Evolutionary conservation across 306 rosid genomes (phyloP).

Genomic region (Vigna mungo): DNA sequence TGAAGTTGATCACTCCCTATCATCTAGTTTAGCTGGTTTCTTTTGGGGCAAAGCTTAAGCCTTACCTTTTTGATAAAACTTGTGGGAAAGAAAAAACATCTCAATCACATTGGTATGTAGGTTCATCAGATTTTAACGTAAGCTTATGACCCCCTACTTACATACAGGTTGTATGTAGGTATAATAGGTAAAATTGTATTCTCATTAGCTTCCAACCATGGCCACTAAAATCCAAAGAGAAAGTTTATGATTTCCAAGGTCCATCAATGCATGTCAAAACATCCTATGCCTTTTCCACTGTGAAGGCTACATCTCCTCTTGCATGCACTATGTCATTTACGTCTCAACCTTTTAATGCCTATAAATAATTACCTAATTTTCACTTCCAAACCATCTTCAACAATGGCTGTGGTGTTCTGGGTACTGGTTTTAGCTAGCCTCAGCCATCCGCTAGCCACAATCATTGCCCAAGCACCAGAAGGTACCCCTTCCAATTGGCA

Average conservation of each 20-base stretch:
- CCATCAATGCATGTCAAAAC: background rate
- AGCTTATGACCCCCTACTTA: constrained; percentile 34
- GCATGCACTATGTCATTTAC: constrained; percentile 26
- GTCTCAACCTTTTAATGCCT: constrained; percentile 40
- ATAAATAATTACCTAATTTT: constrained; percentile 43
- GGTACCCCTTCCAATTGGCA: background rate
- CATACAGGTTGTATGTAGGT: constrained; percentile 43
- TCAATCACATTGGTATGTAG: constrained; percentile 43
- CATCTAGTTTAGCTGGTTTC: background rate
- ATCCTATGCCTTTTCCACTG: background rate
- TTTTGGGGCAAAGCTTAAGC: background rate
- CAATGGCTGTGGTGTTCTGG: constrained; percentile 51
- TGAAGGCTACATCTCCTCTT: constrained; percentile 52
- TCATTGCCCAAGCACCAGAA: constrained; percentile 47
- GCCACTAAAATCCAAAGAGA: background rate
- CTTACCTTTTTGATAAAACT: background rate
- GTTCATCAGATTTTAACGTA: constrained; percentile 17
- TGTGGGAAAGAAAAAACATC: background rate
- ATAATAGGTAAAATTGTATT: constrained; percentile 45
- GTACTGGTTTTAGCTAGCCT: constrained; percentile 47
- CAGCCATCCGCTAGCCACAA: constrained; percentile 26
- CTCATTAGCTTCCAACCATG: constrained; percentile 32
- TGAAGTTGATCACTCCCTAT: background rate
- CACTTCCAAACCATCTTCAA: constrained; percentile 17
- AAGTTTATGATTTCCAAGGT: background rate